A percentile compares a stretch with the other conserved stretches of the same genome.
Conservation (phyloP, 179 eudicot species). For the Carnegiea gigantea region DNA sequence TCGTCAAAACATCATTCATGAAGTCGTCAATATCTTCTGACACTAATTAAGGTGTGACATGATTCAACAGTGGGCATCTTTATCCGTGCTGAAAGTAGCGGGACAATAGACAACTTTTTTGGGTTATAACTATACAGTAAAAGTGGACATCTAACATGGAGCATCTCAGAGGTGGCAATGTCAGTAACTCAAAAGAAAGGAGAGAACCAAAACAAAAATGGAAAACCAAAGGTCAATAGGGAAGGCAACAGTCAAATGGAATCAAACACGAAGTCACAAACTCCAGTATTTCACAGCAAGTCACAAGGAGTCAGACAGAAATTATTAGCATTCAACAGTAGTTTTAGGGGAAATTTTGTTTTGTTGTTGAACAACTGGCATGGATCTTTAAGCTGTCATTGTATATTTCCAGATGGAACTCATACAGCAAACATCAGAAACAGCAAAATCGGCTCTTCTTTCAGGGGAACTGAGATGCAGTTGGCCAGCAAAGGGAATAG, state of each 20-base stretch:
- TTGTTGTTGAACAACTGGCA: neutral
- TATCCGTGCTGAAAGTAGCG: neutral
- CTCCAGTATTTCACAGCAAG: too few species aligned
- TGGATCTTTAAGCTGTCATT: neutral
- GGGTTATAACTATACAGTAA: neutral
- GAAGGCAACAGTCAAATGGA: too few species aligned
- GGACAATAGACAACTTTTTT: too few species aligned
- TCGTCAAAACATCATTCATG: neutral
- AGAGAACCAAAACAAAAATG: too few species aligned
- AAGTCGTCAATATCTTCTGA: neutral
- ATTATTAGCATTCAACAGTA: neutral
- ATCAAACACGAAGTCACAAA: too few species aligned
- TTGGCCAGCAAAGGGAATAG: neutral
- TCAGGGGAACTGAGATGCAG: too few species aligned
- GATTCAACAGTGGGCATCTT: neutral
- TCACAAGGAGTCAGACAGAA: too few species aligned
- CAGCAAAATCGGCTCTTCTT: neutral
- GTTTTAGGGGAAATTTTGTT: neutral
- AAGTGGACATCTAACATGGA: neutral
- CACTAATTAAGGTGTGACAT: neutral
- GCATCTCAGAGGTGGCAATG: neutral
- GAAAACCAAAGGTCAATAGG: too few species aligned
- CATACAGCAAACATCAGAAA: neutral
- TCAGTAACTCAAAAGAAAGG: too few species aligned
- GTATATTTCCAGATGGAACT: neutral